Base-by-base conservation (phyloP, 805 yeast species). In the Alloascoidea hylecoeti region DNA sequence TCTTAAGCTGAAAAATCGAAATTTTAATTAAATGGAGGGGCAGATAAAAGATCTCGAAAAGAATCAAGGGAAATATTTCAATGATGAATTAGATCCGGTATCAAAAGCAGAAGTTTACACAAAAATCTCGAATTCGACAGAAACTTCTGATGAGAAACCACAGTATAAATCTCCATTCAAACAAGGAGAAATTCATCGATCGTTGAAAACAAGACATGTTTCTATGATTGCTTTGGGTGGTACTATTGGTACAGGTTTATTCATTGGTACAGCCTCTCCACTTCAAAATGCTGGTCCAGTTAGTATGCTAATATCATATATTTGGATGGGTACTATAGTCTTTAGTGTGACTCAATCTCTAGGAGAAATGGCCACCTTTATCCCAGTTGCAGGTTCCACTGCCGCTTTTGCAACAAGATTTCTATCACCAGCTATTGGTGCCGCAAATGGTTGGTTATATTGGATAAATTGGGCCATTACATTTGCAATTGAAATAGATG, bases 381-480 rank as follows among this genome's bases (percentile, higher is more conserved):
- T 79, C 14, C 88, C 88, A 5, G 70, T 76, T 33, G 60, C 78
- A 3, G 64, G 75, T 1, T 75, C 84, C 0, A 77, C 78, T 56
- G 70, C 80, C 18, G 81, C 75, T 35, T 79, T 78, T 51, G 66
- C 77, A n/a, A 63, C 78, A 9, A 62, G 80, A 47, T 79, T 78
- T 61, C 54, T 77, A 18, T 72, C 79, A 3, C 79, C 78, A n/a
- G 72, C 86, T 4, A 53, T 76, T 32, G 89, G 88, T 40, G 79
- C 75, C 33, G 75, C 85, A 18, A 73, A 71, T 42, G 81, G 82
- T 38, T 78, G 79, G 67, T 61, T 71, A 60, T 80, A 79, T 53
- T 78, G 84, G 81, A 77, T 78, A 53, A 70, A 80, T 5, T 80
- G 85, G 84, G 75, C 80, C 38, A 69, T 78, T 42, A 79, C 88